Conservation (phyloP, 352 stramenopile genomes). For the Phytophthora cryptogea region DNA sequence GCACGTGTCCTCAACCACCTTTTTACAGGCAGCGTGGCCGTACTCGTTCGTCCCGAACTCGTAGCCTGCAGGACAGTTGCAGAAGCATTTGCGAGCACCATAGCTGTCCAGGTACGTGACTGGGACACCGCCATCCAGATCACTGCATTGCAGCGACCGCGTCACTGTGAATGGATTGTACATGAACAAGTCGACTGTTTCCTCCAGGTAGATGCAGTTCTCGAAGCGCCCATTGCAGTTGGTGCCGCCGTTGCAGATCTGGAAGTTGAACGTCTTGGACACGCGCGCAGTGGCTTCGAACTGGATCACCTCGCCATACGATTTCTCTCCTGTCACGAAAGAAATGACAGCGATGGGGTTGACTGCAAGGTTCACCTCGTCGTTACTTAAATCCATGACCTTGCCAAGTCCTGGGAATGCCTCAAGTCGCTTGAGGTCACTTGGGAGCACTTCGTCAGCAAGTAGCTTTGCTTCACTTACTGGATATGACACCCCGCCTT, state of each 20-base stretch:
- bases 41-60: slow-evolving; percentile 27
- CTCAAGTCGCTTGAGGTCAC: slow-evolving; percentile 40
- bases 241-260: slow-evolving; percentile 28
- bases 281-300: slow-evolving; percentile 34
- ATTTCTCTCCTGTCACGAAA: slow-evolving; percentile 46
- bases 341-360: slow-evolving; percentile 43
- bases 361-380: slow-evolving; percentile 1
- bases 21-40: slow-evolving; percentile 26
- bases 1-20: slow-evolving; percentile 35
- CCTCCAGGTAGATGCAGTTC: slow-evolving; percentile 40
- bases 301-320: slow-evolving; percentile 37
- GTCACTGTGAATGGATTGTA: slow-evolving; percentile 65
- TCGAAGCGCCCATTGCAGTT: slow-evolving; percentile 27
- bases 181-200: slow-evolving; percentile 56
- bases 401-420: slow-evolving; percentile 40
- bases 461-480: slow-evolving; percentile 6
- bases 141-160: slow-evolving; percentile 40
- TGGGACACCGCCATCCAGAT: slow-evolving; percentile 44
- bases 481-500: background rate
- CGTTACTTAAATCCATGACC: slow-evolving; percentile 29
- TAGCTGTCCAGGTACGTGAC: slow-evolving; percentile 48
- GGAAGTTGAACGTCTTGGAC: slow-evolving; percentile 48
- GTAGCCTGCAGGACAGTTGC: slow-evolving; percentile 49
- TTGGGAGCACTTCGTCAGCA: slow-evolving; percentile 19
- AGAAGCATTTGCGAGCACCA: slow-evolving; percentile 56